Evolutionary conservation across 306 rosid species (phyloP), one percentile per base, ranked within the genome.

Genomic region (Castanospermum australe): DNA sequence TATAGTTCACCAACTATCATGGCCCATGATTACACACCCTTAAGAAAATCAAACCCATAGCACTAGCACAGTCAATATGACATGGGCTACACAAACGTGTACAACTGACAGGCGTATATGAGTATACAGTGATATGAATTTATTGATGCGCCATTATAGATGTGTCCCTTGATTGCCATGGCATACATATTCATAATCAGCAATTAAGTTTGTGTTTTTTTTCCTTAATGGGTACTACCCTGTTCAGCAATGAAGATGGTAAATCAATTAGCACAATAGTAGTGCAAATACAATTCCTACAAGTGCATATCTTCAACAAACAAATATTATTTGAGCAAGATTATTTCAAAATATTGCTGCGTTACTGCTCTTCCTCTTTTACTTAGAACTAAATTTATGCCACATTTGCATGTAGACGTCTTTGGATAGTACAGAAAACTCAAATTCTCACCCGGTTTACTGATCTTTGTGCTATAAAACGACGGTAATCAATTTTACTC

Each of bases 401-500:
- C 48, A 55, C 39, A 63, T 13, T 52, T 12, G 71, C 24, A 54
- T 10, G 63, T 14, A 33, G 30, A 82, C 59, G 25, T 71, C 56
- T 80, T 45, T 44, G 0, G 2, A 65, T 33, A 30, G 54, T 42
- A 56, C 28, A 81, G 67, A 81, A 22, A 71, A 41, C 64, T 54
- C 50, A 64, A 62, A 66, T 54, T 44, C 89, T 82, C 65, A 94
- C 97, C 94, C 78, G 83, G 78, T 86, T 86, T 71, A 32, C 75
- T 71, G 92, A 89, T 83, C 86, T 92, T 67, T 87, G 87, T 17
- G 94, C 95, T 64, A 94, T 85, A 76, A 87, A 75, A 80, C 99
- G 97, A 39, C 97, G 95, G 69, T 94, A 94, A 83, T 94, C 99
- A 82, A 94, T 86, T 79, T 94, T 95, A 82, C 99, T 88, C 56